Conservation (phyloP, 192 early-diverging fungal genomes). For the Linnemannia zychae region DNA sequence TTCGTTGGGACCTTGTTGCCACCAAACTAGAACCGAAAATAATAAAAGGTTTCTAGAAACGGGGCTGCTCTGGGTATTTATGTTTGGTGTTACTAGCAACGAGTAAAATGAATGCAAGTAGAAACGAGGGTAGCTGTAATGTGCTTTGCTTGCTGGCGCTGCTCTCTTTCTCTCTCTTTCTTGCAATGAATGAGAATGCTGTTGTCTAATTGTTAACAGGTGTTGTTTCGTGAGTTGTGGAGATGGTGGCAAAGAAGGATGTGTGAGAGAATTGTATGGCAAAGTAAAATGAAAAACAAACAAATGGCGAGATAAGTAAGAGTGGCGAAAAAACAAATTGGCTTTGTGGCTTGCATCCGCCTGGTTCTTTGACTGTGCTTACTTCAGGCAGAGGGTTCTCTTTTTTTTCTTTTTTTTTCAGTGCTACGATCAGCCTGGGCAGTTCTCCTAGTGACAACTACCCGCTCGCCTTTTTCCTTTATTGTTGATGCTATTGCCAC, state of each 20-base stretch:
- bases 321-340: not conserved
- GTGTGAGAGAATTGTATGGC: not conserved
- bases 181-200: too few relatives aligned
- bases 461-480: too few relatives aligned
- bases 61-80: not conserved
- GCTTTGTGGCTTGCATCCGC: not conserved
- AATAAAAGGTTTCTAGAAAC: not conserved
- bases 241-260: too few relatives aligned
- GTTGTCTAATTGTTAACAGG: too few relatives aligned
- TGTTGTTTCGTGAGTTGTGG: too few relatives aligned
- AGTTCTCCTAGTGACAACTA: too few relatives aligned
- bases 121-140: too few relatives aligned
- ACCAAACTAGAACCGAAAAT: constrained; percentile 6
- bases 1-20: not conserved
- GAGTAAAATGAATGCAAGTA: not conserved
- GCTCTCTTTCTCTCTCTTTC: too few relatives aligned
- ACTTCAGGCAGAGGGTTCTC: too few relatives aligned
- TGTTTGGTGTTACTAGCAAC: not conserved
- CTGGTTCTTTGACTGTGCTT: not conserved
- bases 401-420: constrained; percentile 23
- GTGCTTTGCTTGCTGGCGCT: too few relatives aligned
- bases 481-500: not conserved
- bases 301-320: not conserved
- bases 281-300: not conserved
- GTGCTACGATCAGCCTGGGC: too few relatives aligned